Percentiles rank a stretch among this genome's conserved stretches.
Evolutionary conservation across 169 alveolate genomes (phyloP).

Genomic region (Theileria annulata): DNA sequence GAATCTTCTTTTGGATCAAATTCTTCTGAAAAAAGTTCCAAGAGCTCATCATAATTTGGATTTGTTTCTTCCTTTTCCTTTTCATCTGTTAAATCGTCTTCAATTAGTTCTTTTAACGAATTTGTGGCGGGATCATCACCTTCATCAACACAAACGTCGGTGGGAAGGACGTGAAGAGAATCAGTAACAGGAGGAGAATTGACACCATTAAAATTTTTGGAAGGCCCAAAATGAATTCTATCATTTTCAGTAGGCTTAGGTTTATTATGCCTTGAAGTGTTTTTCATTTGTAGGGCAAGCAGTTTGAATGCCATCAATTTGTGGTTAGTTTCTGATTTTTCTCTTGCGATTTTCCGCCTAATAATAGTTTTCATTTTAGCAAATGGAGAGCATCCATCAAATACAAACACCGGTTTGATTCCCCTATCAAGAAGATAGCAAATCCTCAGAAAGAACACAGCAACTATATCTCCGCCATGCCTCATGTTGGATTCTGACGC

Average conservation of each 20-base stretch:
- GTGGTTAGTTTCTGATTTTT: conserved; percentile 35
- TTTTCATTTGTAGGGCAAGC: conserved; percentile 56
- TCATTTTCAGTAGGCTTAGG: not conserved
- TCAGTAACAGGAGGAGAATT: not conserved
- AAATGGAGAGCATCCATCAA: conserved; percentile 90
- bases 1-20: not conserved
- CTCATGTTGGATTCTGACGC: conserved; percentile 58
- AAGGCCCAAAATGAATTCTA: not conserved
- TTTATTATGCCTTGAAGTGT: conserved; percentile 14
- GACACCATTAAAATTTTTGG: not conserved
- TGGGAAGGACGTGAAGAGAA: not conserved
- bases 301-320: conserved; percentile 56
- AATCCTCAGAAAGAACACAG: conserved; percentile 83
- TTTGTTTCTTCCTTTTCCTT: not conserved
- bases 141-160: not conserved
- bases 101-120: not conserved
- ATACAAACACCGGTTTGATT: conserved; percentile 87
- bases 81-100: not conserved
- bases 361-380: conserved; percentile 81
- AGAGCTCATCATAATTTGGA: not conserved
- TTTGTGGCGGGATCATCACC: not conserved
- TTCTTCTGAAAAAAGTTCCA: conserved; percentile 19
- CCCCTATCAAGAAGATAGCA: conserved; percentile 87
- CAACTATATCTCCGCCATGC: conserved; percentile 52
- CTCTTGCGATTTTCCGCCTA: conserved; percentile 71